phyloP scores from a whole-genome alignment of 2,329 filamentous ascomycete genomes.

The Cladosporium sphaerospermum region DNA sequence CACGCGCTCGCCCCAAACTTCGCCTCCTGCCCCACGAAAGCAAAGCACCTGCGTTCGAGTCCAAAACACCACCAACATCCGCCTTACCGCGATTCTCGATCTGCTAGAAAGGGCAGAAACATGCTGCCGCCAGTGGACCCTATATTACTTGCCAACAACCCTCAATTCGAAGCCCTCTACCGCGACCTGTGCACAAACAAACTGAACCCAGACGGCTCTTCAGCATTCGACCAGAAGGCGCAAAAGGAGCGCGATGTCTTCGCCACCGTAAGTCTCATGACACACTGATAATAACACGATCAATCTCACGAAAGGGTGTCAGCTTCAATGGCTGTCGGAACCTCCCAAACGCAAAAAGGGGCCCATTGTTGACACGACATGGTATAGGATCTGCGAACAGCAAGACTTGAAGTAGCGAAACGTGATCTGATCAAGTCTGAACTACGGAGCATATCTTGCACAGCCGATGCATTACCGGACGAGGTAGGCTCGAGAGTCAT shows the following conservation, averaged over 20 bases:
- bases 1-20: too few species aligned
- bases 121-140: conserved; percentile 41
- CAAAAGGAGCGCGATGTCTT: conserved; percentile 37
- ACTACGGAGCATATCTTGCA: conserved; percentile 31
- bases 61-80: not conserved
- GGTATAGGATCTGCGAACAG: conserved; percentile 33
- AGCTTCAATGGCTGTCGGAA: too few species aligned
- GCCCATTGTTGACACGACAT: not conserved
- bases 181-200: conserved; percentile 39
- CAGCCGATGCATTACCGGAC: conserved; percentile 32
- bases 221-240: conserved; percentile 35
- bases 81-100: not conserved
- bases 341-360: too few species aligned
- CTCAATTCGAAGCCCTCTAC: conserved; percentile 41
- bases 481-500: conserved; percentile 26
- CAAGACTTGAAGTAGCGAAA: conserved; percentile 29
- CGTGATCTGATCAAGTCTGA: conserved; percentile 31
- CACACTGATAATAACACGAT: not conserved
- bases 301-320: not conserved
- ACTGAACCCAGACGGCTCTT: conserved; percentile 40
- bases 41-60: not conserved
- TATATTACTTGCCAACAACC: conserved; percentile 33
- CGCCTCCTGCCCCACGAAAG: not conserved
- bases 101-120: not conserved
- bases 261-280: conserved; percentile 26